phyloP scores from a whole-genome alignment of 2,329 filamentous ascomycete species.

The Pseudocercospora crystallina region DNA sequence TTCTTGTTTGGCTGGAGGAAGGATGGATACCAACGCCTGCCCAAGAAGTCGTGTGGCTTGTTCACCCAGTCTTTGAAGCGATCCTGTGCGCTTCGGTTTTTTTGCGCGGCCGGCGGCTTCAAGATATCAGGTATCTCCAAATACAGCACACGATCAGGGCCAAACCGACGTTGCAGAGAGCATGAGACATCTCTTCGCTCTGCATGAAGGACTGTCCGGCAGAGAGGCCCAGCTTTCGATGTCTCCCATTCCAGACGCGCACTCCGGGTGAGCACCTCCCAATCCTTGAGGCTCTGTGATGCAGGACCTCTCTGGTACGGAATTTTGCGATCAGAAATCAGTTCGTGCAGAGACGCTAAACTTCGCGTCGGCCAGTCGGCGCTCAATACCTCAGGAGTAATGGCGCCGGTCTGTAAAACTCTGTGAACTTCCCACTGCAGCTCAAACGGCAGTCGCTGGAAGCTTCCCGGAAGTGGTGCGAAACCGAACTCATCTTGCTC shows the following conservation, averaged over 20 bases:
- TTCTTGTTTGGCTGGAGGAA: slow-evolving; percentile 37
- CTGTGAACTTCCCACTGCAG: slow-evolving; percentile 25
- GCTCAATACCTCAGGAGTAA: slow-evolving; percentile 13
- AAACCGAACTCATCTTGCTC: too few relatives aligned
- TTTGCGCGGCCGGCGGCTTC: slow-evolving; percentile 15
- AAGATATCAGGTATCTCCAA: slow-evolving; percentile 37
- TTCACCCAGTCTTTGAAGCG: slow-evolving; percentile 38
- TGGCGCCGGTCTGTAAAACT: slow-evolving; percentile 18
- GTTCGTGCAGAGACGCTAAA: slow-evolving; percentile 12
- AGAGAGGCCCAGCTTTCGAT: background rate
- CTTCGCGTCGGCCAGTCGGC: slow-evolving; percentile 13
- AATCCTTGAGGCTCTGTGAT: background rate
- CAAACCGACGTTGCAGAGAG: slow-evolving; percentile 31
- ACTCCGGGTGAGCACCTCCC: slow-evolving; percentile 3
- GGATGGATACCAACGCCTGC: slow-evolving; percentile 43
- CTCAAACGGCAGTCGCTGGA: slow-evolving; percentile 18
- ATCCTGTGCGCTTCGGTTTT: slow-evolving; percentile 20
- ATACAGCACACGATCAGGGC: slow-evolving; percentile 44
- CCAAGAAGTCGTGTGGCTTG: slow-evolving; percentile 40
- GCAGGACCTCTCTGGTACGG: slow-evolving; percentile 3
- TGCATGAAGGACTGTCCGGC: too few relatives aligned
- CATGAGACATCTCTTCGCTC: slow-evolving; percentile 24
- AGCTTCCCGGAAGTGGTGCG: slow-evolving; percentile 18
- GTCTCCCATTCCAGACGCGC: slow-evolving; percentile 1
- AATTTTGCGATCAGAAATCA: slow-evolving; percentile 1